Base-by-base conservation (phyloP, 2,329 filamentous ascomycete species). In the Fusarium newnesense region DNA sequence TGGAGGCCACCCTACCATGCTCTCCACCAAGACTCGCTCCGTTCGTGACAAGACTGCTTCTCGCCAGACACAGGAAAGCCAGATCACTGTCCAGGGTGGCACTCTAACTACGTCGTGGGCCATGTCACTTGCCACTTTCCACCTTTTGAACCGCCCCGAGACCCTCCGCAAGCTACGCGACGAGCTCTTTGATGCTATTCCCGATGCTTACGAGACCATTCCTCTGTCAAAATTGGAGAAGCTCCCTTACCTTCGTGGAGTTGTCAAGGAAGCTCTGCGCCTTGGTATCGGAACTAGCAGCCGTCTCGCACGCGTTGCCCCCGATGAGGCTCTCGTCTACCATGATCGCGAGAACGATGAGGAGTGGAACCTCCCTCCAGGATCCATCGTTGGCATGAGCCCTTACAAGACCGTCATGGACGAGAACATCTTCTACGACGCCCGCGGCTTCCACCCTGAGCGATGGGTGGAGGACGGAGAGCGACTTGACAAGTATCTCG, bases 201-300 rank as follows among this genome's bases (percentile, higher is more conserved):
- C 82, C 4, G 73, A 82, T 44, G 73, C 77, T 16, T 66, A 78
- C 47, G 76, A 79, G 52, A 60, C 74, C 5, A 65, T 77, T 9
- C 71, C 80, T 10, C 67, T 81, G 18, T 75, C 79, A 6, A 69
- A 74, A 47, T 74, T 83, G 4, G 81, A 83, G 60, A 78, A 70
- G 44, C 75, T 85, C 34, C 82, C 82, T 0, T 88, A 87, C 69
- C 81, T 89, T 32, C 78, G 83, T 34, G 86, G 85, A n/a, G 85
- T 88, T 7, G 81, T 89, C 62, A 85, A 84, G 52, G 87, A 89
- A 76, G 80, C 85, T 1, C 80, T 88, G 73, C 84, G 88, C 11
- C 78, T 87, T 9, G 83, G 87, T 58, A 84, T 87, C 19, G 83
- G 83, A 18, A 82, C 86, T 5, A 85, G 83, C n/a, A 82, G 86